These are phyloP conservation scores for Apium graveolens DNA, from an alignment of 129 eudicot species.

Conservation along the genomic window DNA sequence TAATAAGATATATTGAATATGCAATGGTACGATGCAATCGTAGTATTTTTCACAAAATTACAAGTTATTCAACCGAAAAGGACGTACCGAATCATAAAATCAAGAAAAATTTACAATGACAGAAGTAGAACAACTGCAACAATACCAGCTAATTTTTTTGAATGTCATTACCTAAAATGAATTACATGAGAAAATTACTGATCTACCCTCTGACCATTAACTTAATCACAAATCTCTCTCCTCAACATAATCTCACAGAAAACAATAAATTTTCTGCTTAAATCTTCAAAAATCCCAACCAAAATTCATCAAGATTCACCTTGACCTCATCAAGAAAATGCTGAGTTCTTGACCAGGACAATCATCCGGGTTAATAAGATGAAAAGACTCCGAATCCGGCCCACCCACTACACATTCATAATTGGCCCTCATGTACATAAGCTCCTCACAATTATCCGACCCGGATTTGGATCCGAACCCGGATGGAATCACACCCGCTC, in stretches of 20 bases:
- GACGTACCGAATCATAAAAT: neutral
- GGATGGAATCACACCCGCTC: conserved; percentile 83
- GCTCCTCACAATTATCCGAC: conserved; percentile 33
- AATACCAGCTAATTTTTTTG: neutral
- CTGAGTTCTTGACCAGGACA: conserved; percentile 82
- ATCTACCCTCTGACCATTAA: neutral
- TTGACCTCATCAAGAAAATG: conserved; percentile 80
- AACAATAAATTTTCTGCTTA: conserved; percentile 14
- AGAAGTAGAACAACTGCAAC: neutral
- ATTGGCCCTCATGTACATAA: conserved; percentile 90
- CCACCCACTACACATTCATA: conserved; percentile 88
- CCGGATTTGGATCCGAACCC: conserved; percentile 36
- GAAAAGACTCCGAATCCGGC: conserved; percentile 79
- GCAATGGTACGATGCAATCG: no score
- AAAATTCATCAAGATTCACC: conserved; percentile 15
- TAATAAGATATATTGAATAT: no score
- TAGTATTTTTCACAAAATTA: no score
- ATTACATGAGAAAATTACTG: conserved; percentile 7
- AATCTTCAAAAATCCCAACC: conserved; percentile 1
- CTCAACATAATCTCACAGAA: conserved; percentile 7
- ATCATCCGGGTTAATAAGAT: conserved; percentile 77
- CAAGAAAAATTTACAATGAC: neutral
- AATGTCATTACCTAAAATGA: neutral
- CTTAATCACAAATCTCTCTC: conserved; percentile 1
- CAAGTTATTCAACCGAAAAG: no score